Conservation (phyloP, 1,139 yeast genomes). For the Debaryomyces robertsiae region DNA sequence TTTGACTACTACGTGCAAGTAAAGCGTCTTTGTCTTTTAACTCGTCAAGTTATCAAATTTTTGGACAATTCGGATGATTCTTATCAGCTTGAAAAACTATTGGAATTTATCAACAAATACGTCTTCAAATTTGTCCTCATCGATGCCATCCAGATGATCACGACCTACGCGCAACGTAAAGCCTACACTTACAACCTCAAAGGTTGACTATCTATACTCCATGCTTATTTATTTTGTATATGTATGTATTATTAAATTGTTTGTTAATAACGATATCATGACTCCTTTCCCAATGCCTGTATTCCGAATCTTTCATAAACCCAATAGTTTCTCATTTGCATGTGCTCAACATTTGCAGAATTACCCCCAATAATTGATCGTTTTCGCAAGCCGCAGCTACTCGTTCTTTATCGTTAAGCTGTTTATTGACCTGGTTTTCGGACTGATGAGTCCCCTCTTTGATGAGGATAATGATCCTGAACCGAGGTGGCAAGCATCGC, state of each 20-base stretch:
- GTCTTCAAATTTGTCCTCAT: conserved; percentile 42
- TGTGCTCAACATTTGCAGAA: conserved; percentile 87
- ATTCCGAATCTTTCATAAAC: not conserved
- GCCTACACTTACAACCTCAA: conserved; percentile 14
- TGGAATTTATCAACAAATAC: conserved; percentile 41
- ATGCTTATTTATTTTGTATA: conserved; percentile 15
- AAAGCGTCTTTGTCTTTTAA: conserved; percentile 6
- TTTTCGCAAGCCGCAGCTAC: conserved; percentile 99
- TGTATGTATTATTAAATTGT: conserved; percentile 10
- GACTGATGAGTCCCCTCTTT: conserved; percentile 95
- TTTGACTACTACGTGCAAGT: conserved; percentile 40
- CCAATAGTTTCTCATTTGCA: conserved; percentile 44
- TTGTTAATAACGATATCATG: not conserved
- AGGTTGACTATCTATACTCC: conserved; percentile 1
- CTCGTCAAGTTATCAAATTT: conserved; percentile 14
- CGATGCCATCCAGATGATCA: conserved; percentile 42
- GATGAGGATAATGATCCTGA: conserved; percentile 74
- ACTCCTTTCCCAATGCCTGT: not conserved
- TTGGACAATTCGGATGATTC: conserved; percentile 3
- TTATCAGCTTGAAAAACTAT: conserved; percentile 27
- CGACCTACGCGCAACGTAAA: conserved; percentile 36
- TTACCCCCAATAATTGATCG: conserved; percentile 83
- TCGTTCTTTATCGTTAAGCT: conserved; percentile 93
- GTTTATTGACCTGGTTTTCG: conserved; percentile 94
- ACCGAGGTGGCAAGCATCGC: conserved; percentile 83